A percentile compares a stretch with the other conserved stretches of the same genome.
These are phyloP conservation scores for Leccinum cinnamomeum DNA, from an alignment of 1,284 basidiomycete genomes.

Conservation along the genomic window DNA sequence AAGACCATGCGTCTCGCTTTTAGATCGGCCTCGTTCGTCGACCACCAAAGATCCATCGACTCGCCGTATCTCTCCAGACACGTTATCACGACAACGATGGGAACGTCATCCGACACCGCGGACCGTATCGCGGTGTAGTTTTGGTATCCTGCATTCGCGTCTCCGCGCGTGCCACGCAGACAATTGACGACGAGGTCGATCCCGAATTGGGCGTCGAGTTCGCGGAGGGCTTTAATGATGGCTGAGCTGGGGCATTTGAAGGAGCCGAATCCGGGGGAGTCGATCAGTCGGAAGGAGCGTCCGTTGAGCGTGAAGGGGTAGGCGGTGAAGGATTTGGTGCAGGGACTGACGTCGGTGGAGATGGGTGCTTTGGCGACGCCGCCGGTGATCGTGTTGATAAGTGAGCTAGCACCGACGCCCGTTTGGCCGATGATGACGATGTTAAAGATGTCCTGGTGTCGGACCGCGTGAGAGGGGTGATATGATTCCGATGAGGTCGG, in stretches of 20 bases:
- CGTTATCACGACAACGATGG: slow-evolving; percentile 33
- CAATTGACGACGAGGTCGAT: slow-evolving; percentile 32
- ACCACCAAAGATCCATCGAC: slow-evolving; percentile 36
- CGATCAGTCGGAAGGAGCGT: slow-evolving; percentile 32
- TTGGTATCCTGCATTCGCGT: slow-evolving; percentile 31
- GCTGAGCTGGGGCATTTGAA: slow-evolving; percentile 30
- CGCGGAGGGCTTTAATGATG: slow-evolving; percentile 30
- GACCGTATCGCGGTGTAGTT: slow-evolving; percentile 32
- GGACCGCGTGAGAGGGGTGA: slow-evolving; percentile 4
- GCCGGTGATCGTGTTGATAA: slow-evolving; percentile 28
- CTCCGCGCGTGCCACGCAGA: slow-evolving; percentile 30
- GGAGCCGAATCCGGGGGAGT: slow-evolving; percentile 32
- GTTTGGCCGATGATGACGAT: slow-evolving; percentile 34
- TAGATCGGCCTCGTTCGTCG: slow-evolving; percentile 28
- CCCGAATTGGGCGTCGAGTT: slow-evolving; percentile 30
- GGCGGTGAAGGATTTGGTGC: slow-evolving; percentile 30
- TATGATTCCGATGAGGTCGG: background rate
- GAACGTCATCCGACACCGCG: slow-evolving; percentile 34
- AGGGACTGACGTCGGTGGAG: slow-evolving; percentile 32
- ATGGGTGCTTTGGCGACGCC: slow-evolving; percentile 19
- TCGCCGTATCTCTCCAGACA: slow-evolving; percentile 31
- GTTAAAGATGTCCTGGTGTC: slow-evolving; percentile 30
- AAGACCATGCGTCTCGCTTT: slow-evolving; percentile 31
- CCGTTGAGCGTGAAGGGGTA: slow-evolving; percentile 30
- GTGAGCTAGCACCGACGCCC: slow-evolving; percentile 29